These are phyloP conservation scores for Neurospora tetraspora DNA, from an alignment of 495 filamentous ascomycete genomes.

Conservation along the genomic window DNA sequence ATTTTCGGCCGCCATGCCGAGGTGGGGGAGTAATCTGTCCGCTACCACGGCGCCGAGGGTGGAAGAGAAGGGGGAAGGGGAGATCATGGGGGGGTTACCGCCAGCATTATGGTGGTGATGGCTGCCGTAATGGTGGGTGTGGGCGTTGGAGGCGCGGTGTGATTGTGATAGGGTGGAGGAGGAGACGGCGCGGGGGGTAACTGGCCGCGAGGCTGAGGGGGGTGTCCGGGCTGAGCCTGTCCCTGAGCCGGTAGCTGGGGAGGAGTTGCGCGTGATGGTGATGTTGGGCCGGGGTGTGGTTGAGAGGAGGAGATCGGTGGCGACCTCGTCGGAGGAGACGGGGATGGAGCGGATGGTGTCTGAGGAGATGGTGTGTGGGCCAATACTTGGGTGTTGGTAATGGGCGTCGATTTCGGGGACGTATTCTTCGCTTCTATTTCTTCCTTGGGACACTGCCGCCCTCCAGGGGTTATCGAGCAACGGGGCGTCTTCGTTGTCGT, in stretches of 20 bases:
- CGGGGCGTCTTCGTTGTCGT: constrained; percentile 16
- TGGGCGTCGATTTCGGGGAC: neutral
- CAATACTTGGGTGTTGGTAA: constrained; percentile 18
- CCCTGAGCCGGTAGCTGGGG: neutral
- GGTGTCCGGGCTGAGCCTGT: neutral
- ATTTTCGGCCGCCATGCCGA: constrained; percentile 8
- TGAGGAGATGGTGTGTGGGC: constrained; percentile 23
- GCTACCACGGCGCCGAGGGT: constrained; percentile 37
- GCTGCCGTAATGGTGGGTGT: constrained; percentile 27
- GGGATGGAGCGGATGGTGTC: constrained; percentile 24
- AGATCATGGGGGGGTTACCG: constrained; percentile 24
- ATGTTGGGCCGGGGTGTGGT: constrained; percentile 11
- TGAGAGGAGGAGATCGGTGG: constrained; percentile 3
- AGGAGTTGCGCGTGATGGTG: neutral
- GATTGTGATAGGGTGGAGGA: constrained; percentile 1
- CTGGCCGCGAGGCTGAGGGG: constrained; percentile 12
- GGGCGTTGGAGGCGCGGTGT: constrained; percentile 12
- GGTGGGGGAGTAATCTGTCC: constrained; percentile 30
- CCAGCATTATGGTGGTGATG: neutral
- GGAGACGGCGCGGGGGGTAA: constrained; percentile 18
- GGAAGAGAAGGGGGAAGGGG: constrained; percentile 37
- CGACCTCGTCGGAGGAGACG: constrained; percentile 18
- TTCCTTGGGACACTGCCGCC: constrained; percentile 4
- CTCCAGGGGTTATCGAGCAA: constrained; percentile 26
- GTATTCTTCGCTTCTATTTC: neutral